Evolutionary conservation across 768 basidiomycete genomes (phyloP), one percentile per base, ranked within the genome.

Genomic region (Tricholomella constricta): DNA sequence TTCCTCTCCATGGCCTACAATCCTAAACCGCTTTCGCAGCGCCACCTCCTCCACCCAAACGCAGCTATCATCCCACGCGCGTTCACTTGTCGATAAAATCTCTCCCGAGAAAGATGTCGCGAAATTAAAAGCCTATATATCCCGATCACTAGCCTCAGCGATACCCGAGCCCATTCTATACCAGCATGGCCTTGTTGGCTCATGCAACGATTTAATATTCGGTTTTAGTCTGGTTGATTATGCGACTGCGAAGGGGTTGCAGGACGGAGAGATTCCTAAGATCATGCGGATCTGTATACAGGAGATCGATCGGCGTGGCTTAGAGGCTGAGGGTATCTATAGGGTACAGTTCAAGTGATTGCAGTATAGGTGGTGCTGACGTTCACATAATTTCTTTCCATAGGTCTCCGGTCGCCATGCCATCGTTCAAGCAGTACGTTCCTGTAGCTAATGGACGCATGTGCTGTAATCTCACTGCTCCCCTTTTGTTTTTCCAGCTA

Each of bases 151-250:
- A 45, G 78, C 82, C 3, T 78, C 79, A 25, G 78, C 85, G 14
- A 85, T 83, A 46, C 91, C 89, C 15, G 84, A 84, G 54, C 85
- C 84, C 11, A 77, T 85, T 32, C 72, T 90, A 61, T 93, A 94
- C 69, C 78, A 88, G 61, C 86, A 90, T 64, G 87, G 82, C 51
- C 76, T 79, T 55, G 88, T 96, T 22, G 94, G 94, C 22, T 84
- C 86, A 65, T 97, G 94, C 64, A 82, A 80, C 47, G 93, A 95
- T 68, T 71, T 97, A 22, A 89, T 95, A 29, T 97, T 96, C 64
- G 94, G 94, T 20, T 85, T 95, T 58, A 87, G 83, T 59, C 72
- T 97, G 52, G 85, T 88, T 35, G 94, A 95, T 64, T 96, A 97
- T 63, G 91, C 94, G 14, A 92, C 88, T 34, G 80, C 90, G 8